phyloP scores from a whole-genome alignment of 768 basidiomycete species.

The Naganishia kalamii region DNA sequence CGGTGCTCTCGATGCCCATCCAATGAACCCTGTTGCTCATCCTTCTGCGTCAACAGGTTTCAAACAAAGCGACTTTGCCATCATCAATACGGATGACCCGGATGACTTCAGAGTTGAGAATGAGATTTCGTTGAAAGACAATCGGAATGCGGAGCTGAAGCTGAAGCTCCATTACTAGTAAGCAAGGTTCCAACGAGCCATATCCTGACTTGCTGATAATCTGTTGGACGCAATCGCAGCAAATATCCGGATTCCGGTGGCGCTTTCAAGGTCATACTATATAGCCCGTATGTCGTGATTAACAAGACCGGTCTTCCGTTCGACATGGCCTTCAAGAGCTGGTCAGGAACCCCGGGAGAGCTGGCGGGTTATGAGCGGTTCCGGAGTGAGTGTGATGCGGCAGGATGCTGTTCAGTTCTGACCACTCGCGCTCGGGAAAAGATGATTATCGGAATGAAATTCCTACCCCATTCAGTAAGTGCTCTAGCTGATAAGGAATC shows the following conservation, averaged over 20 bases:
- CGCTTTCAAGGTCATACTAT: slow-evolving; percentile 92
- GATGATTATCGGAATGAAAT: slow-evolving; percentile 43
- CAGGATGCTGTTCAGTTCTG: neutral
- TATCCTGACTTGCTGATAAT: neutral
- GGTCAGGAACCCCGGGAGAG: slow-evolving; percentile 61
- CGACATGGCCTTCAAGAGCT: slow-evolving; percentile 56
- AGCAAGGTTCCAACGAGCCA: slow-evolving; percentile 38
- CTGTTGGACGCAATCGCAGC: slow-evolving; percentile 16
- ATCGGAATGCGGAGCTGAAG: slow-evolving; percentile 66
- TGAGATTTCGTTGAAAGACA: slow-evolving; percentile 65
- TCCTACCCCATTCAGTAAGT: slow-evolving; percentile 74
- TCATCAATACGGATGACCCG: slow-evolving; percentile 88
- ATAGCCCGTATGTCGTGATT: slow-evolving; percentile 77
- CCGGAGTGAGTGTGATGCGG: slow-evolving; percentile 34
- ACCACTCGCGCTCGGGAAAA: slow-evolving; percentile 29
- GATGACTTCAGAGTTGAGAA: slow-evolving; percentile 81
- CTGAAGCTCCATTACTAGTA: slow-evolving; percentile 85
- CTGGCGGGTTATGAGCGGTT: slow-evolving; percentile 70
- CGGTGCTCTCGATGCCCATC: neutral
- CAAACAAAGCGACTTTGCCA: slow-evolving; percentile 90
- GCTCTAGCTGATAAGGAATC: neutral
- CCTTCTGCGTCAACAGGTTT: slow-evolving; percentile 55
- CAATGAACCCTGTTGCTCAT: neutral
- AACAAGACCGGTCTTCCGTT: slow-evolving; percentile 91
- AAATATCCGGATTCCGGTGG: slow-evolving; percentile 79